Conservation (phyloP, 495 filamentous ascomycete genomes). For the Aspergillus wentii region DNA sequence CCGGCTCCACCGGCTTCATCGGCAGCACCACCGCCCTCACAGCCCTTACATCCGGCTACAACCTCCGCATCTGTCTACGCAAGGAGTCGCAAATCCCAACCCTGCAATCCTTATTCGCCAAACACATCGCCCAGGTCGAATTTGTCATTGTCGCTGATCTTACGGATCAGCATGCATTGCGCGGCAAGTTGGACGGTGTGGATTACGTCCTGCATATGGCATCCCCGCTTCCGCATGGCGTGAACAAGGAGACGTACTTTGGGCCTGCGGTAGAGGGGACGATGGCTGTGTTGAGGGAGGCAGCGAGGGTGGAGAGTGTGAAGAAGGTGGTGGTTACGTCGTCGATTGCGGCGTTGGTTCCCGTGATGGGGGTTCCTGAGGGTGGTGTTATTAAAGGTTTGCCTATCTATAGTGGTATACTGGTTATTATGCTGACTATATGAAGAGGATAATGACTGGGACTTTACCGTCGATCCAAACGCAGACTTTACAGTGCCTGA, state of each 20-base stretch:
- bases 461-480: constrained; percentile 18
- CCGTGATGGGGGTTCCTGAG: constrained; percentile 16
- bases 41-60: constrained; percentile 34
- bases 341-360: constrained; percentile 25
- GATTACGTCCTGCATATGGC: constrained; percentile 37
- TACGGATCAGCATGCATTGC: constrained; percentile 21
- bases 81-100: constrained; percentile 16
- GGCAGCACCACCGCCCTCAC: constrained; percentile 30
- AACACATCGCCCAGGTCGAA: constrained; percentile 15
- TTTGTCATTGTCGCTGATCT: constrained; percentile 29
- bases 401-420: constrained; percentile 3
- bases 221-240: constrained; percentile 27
- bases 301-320: constrained; percentile 20
- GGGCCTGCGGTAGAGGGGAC: constrained; percentile 29
- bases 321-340: constrained; percentile 34
- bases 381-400: constrained; percentile 23
- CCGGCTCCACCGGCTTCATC: constrained; percentile 40
- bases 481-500: constrained; percentile 13
- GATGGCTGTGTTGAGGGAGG: constrained; percentile 22
- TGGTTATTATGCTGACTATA: too few relatives aligned
- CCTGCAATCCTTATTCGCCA: constrained; percentile 13
- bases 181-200: constrained; percentile 23
- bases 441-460: constrained; percentile 27
- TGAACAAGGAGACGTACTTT: constrained; percentile 23
- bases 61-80: constrained; percentile 30